Percentiles rank a stretch among this genome's conserved stretches.
These are phyloP conservation scores for Coriolopsis trogii DNA, from an alignment of 1,284 basidiomycete genomes.

Conservation along the genomic window DNA sequence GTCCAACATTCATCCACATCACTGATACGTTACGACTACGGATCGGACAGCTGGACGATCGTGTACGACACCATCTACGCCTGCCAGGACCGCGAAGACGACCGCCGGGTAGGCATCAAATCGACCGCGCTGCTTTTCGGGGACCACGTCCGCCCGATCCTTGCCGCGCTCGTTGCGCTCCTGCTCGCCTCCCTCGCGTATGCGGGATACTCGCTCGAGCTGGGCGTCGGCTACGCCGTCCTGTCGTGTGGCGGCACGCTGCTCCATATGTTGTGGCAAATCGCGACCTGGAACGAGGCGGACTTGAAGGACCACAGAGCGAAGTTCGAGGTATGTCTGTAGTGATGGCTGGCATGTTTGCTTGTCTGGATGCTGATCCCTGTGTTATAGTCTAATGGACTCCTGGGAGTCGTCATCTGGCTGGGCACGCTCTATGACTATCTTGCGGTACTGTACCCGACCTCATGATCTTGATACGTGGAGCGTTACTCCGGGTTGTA, in stretches of 20 bases:
- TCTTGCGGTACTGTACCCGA: neutral
- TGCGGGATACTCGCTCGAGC: slow-evolving; percentile 51
- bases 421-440: slow-evolving; percentile 48
- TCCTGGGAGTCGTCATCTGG: slow-evolving; percentile 54
- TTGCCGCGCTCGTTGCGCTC: slow-evolving; percentile 50
- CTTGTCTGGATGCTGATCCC: neutral
- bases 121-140: slow-evolving; percentile 61
- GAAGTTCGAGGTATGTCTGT: slow-evolving; percentile 32
- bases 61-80: slow-evolving; percentile 70
- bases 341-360: neutral
- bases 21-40: too few relatives aligned
- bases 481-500: too few relatives aligned
- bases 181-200: slow-evolving; percentile 53
- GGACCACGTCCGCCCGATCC: slow-evolving; percentile 54
- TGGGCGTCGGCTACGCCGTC: slow-evolving; percentile 55
- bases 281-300: slow-evolving; percentile 53
- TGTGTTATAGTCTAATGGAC: slow-evolving; percentile 38
- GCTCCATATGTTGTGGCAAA: slow-evolving; percentile 59
- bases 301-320: slow-evolving; percentile 59
- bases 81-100: slow-evolving; percentile 57
- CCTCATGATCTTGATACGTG: too few relatives aligned
- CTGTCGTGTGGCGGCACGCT: slow-evolving; percentile 54
- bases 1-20: too few relatives aligned
- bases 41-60: slow-evolving; percentile 69
- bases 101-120: slow-evolving; percentile 53